A percentile compares a stretch with the other conserved stretches of the same genome.
Conservation (phyloP, 2,329 filamentous ascomycete species). For the Alternaria brassicae region DNA sequence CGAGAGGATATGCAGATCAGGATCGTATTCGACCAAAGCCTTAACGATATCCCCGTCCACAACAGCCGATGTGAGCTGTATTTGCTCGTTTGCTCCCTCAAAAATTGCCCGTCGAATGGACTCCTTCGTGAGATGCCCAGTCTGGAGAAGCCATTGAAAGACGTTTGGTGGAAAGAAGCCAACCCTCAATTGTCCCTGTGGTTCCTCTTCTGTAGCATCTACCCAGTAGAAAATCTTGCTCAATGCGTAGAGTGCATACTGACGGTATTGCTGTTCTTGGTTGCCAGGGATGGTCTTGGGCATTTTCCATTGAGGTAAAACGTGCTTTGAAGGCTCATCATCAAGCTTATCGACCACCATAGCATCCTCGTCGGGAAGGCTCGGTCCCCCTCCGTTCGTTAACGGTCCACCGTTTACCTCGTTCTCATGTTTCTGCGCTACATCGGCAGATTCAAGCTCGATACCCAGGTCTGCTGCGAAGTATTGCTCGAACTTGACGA, state of each 20-base stretch:
- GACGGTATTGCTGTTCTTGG: slow-evolving; percentile 66
- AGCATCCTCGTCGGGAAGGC: slow-evolving; percentile 25
- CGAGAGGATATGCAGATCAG: slow-evolving; percentile 70
- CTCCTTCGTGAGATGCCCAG: slow-evolving; percentile 57
- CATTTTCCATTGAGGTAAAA: slow-evolving; percentile 58
- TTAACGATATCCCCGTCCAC: slow-evolving; percentile 68
- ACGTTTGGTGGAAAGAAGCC: slow-evolving; percentile 58
- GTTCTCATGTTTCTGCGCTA: slow-evolving; percentile 26
- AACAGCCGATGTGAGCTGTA: slow-evolving; percentile 56
- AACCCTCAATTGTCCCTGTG: slow-evolving; percentile 45
- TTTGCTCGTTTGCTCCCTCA: slow-evolving; percentile 47
- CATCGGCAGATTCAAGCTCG: slow-evolving; percentile 33
- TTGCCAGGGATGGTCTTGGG: slow-evolving; percentile 40
- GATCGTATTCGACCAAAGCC: slow-evolving; percentile 70
- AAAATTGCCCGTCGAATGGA: slow-evolving; percentile 54
- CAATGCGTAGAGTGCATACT: slow-evolving; percentile 66
- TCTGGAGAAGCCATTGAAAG: slow-evolving; percentile 67
- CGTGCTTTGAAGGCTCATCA: slow-evolving; percentile 25
- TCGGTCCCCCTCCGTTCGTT: slow-evolving; percentile 33
- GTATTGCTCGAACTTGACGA: slow-evolving; percentile 52
- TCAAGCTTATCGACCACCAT: slow-evolving; percentile 27
- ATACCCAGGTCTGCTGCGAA: slow-evolving; percentile 50
- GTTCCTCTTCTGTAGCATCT: slow-evolving; percentile 17
- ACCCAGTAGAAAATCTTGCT: slow-evolving; percentile 56
- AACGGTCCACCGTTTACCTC: slow-evolving; percentile 28